These are phyloP conservation scores for Ogataea nitratoaversa DNA, from an alignment of 805 yeast species.

Conservation along the genomic window DNA sequence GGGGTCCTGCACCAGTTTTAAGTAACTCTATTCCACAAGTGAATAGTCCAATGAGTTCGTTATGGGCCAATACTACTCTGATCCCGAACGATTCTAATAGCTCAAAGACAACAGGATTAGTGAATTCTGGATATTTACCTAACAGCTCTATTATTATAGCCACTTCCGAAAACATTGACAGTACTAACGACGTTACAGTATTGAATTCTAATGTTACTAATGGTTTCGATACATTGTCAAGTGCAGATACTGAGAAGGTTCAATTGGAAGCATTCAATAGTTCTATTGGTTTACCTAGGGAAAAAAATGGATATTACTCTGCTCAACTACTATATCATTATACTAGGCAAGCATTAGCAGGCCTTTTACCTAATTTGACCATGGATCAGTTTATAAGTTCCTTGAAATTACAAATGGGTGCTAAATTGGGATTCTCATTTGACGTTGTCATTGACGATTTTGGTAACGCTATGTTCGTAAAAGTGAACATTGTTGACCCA, in stretches of 20 bases:
- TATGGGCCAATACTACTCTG: constrained; percentile 12
- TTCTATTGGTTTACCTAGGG: constrained; percentile 32
- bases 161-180: neutral
- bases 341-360: constrained; percentile 34
- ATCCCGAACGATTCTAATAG: neutral
- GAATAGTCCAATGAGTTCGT: constrained; percentile 5
- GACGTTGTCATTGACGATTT: constrained; percentile 43
- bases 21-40: neutral
- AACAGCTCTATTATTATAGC: neutral
- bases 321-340: constrained; percentile 23
- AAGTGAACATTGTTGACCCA: constrained; percentile 18
- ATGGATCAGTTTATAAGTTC: constrained; percentile 29
- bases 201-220: neutral
- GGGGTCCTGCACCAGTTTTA: constrained; percentile 15
- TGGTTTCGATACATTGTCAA: constrained; percentile 5
- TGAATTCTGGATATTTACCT: neutral
- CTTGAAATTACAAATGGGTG: constrained; percentile 30
- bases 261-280: constrained; percentile 41
- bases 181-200: too few species aligned
- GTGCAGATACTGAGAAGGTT: constrained; percentile 31
- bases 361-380: constrained; percentile 32
- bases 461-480: constrained; percentile 41
- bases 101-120: neutral
- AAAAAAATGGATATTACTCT: constrained; percentile 18
- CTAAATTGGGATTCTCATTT: constrained; percentile 31